A percentile compares a stretch with the other conserved stretches of the same genome.
Evolutionary conservation across 108 stramenopile genomes (phyloP).

Genomic region (Fragilaria radians): DNA sequence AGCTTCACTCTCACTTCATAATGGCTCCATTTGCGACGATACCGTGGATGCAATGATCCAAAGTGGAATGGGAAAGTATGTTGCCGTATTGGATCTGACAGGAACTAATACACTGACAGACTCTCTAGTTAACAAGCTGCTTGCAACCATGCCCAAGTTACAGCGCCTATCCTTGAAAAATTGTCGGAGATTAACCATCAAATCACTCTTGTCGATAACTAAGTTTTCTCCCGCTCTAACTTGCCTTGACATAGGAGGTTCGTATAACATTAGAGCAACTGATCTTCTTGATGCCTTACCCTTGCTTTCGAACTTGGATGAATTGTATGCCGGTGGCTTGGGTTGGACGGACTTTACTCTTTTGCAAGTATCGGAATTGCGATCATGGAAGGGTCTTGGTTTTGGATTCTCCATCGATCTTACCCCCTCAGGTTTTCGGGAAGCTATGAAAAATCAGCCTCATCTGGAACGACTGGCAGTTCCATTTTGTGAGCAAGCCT

Average conservation of each 20-base stretch:
- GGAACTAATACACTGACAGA: slow-evolving; percentile 63
- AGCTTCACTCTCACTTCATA: slow-evolving; percentile 59
- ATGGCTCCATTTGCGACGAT: slow-evolving; percentile 39
- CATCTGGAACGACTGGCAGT: slow-evolving; percentile 43
- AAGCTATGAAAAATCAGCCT: slow-evolving; percentile 25
- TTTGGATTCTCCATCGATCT: slow-evolving; percentile 52
- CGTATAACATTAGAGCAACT: slow-evolving; percentile 48
- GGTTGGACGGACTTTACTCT: slow-evolving; percentile 64
- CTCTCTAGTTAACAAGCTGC: slow-evolving; percentile 22
- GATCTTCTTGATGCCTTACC: slow-evolving; percentile 29
- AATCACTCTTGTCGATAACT: slow-evolving; percentile 22
- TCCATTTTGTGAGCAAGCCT: slow-evolving; percentile 59
- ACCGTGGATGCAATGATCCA: slow-evolving; percentile 56
- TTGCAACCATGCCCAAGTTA: slow-evolving; percentile 32
- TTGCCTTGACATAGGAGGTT: slow-evolving; percentile 63
- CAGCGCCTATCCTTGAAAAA: slow-evolving; percentile 65
- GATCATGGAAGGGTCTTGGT: slow-evolving; percentile 47
- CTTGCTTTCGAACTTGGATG: slow-evolving; percentile 25
- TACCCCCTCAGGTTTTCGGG: slow-evolving; percentile 42
- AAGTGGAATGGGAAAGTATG: slow-evolving; percentile 39
- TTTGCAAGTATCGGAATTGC: slow-evolving; percentile 22
- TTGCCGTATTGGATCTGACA: slow-evolving; percentile 60
- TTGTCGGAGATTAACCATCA: slow-evolving; percentile 61
- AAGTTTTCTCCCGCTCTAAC: slow-evolving; percentile 23
- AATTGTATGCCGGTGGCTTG: slow-evolving; percentile 67